Evolutionary conservation across 2,329 filamentous ascomycete species (phyloP), one percentile per base, ranked within the genome.

Genomic region (Cercospora zeae-maydis): DNA sequence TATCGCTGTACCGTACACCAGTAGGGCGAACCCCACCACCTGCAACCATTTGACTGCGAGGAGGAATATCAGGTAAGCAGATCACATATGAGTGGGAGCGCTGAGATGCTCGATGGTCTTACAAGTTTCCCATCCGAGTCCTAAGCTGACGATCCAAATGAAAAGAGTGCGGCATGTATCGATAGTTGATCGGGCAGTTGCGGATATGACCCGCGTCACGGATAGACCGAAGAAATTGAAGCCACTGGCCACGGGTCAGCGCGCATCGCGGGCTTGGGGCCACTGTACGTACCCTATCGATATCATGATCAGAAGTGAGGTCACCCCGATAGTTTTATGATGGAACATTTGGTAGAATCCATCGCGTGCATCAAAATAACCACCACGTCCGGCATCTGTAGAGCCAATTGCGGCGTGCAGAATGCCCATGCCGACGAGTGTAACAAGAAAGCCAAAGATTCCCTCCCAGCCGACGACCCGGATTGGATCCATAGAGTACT

Each of bases 201-300:
- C 95, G 66, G 90, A 96, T 69, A 99, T 92, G 66, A 80, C 88
- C 64, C 91, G 87, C 0, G 95, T 99, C 8, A 99, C 93, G 0
- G 91, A 95, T 9, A 99, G 85, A 7, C 95, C 95, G 77, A 99
- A 99, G 82, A 96, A 99, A 80, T 99, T 99, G 85, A 98, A 99
- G 59, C 93, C 93, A 67, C 92, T 96, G 66, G 33, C 33, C 42
- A 30, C 24, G 31, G 33, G 60, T 71, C 39, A 69, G 67, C 33
- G 21, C 65, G 34, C 53, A n/a, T 59, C 34, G 19, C 21, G 34
- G 55, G 45, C 31, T 8, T 30, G n/a, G 7, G 34, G 16, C 21
- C 42, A 45, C 2, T 34, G 19, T 9, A 54, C 86, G 75, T 85
- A 96, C 90, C 93, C 93, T 71, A 99, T 99, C 72, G 92, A 96